A percentile compares a stretch with the other conserved stretches of the same genome.
phyloP scores from a whole-genome alignment of 2,329 filamentous ascomycete genomes.

The Diaporthe destruens region DNA sequence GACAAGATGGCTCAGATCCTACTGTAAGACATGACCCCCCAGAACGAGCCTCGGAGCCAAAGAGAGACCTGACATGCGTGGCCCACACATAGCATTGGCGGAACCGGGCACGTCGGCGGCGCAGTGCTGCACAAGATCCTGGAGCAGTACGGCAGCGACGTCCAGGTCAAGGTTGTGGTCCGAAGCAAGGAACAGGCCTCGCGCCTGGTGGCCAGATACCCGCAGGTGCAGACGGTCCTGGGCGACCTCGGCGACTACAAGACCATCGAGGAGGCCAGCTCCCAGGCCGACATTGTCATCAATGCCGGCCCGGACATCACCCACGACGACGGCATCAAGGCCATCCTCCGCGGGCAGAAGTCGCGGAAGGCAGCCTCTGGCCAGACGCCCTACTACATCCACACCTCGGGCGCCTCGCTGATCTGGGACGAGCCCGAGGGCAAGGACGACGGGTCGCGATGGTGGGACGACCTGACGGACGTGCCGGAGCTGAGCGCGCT shows the following conservation, averaged over 20 bases:
- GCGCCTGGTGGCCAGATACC: conserved; percentile 41
- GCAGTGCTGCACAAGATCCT: conserved; percentile 42
- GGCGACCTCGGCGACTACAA: conserved; percentile 35
- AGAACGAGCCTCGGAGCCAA: neutral
- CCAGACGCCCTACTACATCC: conserved; percentile 41
- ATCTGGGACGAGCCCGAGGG: conserved; percentile 43
- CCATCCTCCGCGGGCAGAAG: conserved; percentile 39
- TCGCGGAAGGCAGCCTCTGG: neutral
- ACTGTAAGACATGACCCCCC: neutral
- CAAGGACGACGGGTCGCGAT: conserved; percentile 19
- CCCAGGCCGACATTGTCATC: conserved; percentile 43
- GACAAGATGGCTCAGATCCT: conserved; percentile 28
- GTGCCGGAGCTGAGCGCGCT: conserved; percentile 38
- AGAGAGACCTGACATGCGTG: conserved; percentile 12
- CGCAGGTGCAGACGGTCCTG: conserved; percentile 38
- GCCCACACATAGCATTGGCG: conserved; percentile 48
- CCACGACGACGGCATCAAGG: conserved; percentile 39
- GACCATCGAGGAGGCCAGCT: conserved; percentile 35
- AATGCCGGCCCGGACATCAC: conserved; percentile 43
- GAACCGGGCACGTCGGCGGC: conserved; percentile 45
- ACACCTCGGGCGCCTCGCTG: conserved; percentile 43
- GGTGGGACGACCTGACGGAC: conserved; percentile 44
- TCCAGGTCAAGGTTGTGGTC: conserved; percentile 40
- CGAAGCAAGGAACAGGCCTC: conserved; percentile 38
- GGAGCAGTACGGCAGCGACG: conserved; percentile 33